phyloP scores from a whole-genome alignment of 768 basidiomycete genomes.

The Russula abietina region DNA sequence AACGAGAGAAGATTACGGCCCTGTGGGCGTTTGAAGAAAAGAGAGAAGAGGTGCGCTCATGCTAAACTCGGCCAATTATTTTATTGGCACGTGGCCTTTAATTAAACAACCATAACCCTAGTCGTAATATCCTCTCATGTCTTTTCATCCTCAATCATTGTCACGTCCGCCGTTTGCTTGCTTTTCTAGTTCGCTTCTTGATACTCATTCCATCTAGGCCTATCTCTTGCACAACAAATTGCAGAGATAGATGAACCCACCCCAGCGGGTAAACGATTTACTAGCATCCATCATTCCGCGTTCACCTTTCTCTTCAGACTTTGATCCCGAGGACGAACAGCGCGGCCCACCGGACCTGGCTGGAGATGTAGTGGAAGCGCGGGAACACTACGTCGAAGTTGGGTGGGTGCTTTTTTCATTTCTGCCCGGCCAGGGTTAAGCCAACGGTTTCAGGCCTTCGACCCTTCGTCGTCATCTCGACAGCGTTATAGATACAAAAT shows the following conservation, averaged over 20 bases:
- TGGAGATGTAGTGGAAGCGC: slow-evolving; percentile 35
- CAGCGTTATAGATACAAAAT: slow-evolving; percentile 69
- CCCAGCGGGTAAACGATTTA: slow-evolving; percentile 49
- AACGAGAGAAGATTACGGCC: slow-evolving; percentile 11
- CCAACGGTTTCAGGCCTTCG: slow-evolving; percentile 48
- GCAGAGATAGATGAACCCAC: slow-evolving; percentile 69
- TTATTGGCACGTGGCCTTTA: slow-evolving; percentile 14
- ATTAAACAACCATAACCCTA: slow-evolving; percentile 21
- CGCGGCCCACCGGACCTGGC: slow-evolving; percentile 27
- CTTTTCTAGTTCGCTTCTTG: slow-evolving; percentile 1
- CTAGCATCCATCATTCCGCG: background rate
- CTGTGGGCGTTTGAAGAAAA: slow-evolving; percentile 21
- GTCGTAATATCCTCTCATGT: background rate
- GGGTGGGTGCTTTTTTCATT: slow-evolving; percentile 46
- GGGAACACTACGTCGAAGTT: slow-evolving; percentile 82
- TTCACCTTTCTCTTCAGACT: slow-evolving; percentile 30
- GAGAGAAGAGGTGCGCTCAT: background rate
- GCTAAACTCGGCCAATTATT: slow-evolving; percentile 1
- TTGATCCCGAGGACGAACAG: slow-evolving; percentile 40
- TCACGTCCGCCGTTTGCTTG: slow-evolving; percentile 21
- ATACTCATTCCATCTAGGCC: slow-evolving; percentile 30
- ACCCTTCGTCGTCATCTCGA: slow-evolving; percentile 58
- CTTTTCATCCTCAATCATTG: slow-evolving; percentile 19
- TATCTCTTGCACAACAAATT: slow-evolving; percentile 75
- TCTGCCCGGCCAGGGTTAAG: background rate